A percentile compares a stretch with the other conserved stretches of the same genome.
Evolutionary conservation across 2,329 filamentous ascomycete genomes (phyloP).

Genomic region (Rhytidhysteron rufulum): DNA sequence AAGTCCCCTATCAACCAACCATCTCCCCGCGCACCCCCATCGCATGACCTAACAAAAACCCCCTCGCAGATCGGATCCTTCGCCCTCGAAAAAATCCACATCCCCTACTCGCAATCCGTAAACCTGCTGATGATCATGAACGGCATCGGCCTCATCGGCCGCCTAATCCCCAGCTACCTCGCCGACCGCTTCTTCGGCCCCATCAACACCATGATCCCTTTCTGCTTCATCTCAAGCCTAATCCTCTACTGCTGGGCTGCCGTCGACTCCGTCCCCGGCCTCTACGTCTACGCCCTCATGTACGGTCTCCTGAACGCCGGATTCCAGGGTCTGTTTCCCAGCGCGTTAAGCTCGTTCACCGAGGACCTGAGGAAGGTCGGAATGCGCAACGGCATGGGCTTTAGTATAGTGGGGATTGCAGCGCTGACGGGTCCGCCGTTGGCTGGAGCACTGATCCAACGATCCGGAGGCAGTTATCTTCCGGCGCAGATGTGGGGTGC

Average conservation of each 20-base stretch:
- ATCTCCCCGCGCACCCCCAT: not conserved
- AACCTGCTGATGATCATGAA: conserved; percentile 57
- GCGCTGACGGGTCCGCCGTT: conserved; percentile 32
- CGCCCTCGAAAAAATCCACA: conserved; percentile 39
- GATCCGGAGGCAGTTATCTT: conserved; percentile 23
- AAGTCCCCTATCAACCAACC: conserved; percentile 5
- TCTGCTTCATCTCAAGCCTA: conserved; percentile 43
- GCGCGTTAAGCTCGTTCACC: conserved; percentile 41
- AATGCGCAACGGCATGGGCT: conserved; percentile 34
- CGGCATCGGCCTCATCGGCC: conserved; percentile 53
- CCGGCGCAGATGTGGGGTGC: conserved; percentile 20
- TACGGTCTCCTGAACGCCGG: conserved; percentile 45
- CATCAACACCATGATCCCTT: conserved; percentile 55
- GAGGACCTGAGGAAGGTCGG: conserved; percentile 40
- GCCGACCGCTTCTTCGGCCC: conserved; percentile 53
- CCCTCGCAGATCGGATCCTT: conserved; percentile 33
- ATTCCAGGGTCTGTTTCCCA: conserved; percentile 45
- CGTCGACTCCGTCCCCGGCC: conserved; percentile 36
- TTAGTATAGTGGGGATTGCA: conserved; percentile 32
- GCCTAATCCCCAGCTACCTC: conserved; percentile 51
- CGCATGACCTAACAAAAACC: conserved; percentile 26
- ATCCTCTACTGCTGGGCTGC: conserved; percentile 56
- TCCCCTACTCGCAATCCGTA: conserved; percentile 50
- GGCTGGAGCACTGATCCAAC: conserved; percentile 31
- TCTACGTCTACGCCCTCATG: conserved; percentile 44